A percentile compares a stretch with the other conserved stretches of the same genome.
phyloP scores from a whole-genome alignment of 2,329 filamentous ascomycete species.

The Elsinoe necatrix region DNA sequence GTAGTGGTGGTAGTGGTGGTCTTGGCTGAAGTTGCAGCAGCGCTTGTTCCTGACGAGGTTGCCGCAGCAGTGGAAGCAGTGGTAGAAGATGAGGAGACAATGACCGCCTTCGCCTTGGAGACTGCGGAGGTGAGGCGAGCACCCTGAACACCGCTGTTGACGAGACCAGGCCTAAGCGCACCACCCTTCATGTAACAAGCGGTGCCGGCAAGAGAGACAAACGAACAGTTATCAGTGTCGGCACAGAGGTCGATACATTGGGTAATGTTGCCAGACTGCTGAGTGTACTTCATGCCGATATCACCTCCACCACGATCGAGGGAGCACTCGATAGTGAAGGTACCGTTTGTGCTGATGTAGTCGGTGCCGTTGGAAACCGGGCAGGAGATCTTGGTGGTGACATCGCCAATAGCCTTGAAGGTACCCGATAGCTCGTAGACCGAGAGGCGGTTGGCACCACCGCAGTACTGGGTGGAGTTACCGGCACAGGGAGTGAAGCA shows the following conservation, averaged over 20 bases:
- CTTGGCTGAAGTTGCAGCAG: neutral
- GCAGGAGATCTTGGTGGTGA: constrained; percentile 7
- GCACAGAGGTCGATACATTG: constrained; percentile 21
- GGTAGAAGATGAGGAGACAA: constrained; percentile 13
- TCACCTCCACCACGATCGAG: constrained; percentile 14
- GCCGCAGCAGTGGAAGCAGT: constrained; percentile 13
- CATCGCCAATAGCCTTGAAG: constrained; percentile 18
- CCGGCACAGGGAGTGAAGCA: constrained; percentile 49
- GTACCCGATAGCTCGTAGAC: constrained; percentile 32
- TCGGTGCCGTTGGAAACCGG: constrained; percentile 22
- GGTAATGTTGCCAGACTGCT: constrained; percentile 15
- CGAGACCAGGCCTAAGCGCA: constrained; percentile 16
- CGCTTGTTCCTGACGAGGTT: neutral
- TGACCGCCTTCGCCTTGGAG: neutral
- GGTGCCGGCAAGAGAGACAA: constrained; percentile 22
- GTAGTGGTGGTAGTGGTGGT: constrained; percentile 11
- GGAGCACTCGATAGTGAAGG: constrained; percentile 23
- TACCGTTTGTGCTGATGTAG: constrained; percentile 22
- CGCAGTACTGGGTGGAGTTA: constrained; percentile 34
- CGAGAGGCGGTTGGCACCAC: constrained; percentile 30
- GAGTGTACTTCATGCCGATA: constrained; percentile 13
- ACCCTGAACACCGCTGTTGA: constrained; percentile 18
- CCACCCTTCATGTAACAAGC: constrained; percentile 27
- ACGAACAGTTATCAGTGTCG: constrained; percentile 21
- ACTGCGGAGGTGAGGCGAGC: constrained; percentile 16